A percentile compares a stretch with the other conserved stretches of the same genome.
Evolutionary conservation across 495 filamentous ascomycete species (phyloP).

Genomic region (Lepidopterella palustris): DNA sequence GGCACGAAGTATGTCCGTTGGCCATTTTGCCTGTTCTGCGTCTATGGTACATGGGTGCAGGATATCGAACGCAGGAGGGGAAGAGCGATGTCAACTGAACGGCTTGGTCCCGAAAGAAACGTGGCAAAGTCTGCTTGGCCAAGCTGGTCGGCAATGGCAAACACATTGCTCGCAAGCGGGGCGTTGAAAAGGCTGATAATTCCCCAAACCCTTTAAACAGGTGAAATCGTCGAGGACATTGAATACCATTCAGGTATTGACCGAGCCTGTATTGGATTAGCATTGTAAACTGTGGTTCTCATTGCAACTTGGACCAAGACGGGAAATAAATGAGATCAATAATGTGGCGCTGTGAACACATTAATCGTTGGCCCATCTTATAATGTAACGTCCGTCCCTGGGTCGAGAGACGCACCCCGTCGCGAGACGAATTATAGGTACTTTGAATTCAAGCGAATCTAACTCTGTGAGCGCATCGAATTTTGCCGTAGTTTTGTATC

Average conservation of each 20-base stretch:
- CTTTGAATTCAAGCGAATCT: slow-evolving; percentile 7
- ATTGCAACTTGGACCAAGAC: too few relatives aligned
- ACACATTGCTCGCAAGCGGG: slow-evolving; percentile 5
- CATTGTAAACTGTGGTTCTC: too few relatives aligned
- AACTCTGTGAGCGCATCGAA: slow-evolving; percentile 2
- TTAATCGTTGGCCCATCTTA: too few relatives aligned
- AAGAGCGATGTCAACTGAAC: slow-evolving; percentile 3
- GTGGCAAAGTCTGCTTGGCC: slow-evolving; percentile 6
- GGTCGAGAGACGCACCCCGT: slow-evolving; percentile 7
- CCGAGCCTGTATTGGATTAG: too few relatives aligned
- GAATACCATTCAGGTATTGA: slow-evolving; percentile 3
- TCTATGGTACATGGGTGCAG: slow-evolving; percentile 1
- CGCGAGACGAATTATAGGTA: slow-evolving; percentile 5
- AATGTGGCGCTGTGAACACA: too few relatives aligned
- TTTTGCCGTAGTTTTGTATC: slow-evolving; percentile 4
- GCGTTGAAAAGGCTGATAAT: slow-evolving; percentile 3
- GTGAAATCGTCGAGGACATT: neutral
- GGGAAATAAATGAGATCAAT: too few relatives aligned
- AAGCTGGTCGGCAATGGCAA: slow-evolving; percentile 1
- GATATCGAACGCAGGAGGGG: neutral
- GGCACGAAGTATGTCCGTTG: slow-evolving; percentile 3
- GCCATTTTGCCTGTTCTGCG: neutral
- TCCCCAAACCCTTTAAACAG: neutral
- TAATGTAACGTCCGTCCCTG: too few relatives aligned
- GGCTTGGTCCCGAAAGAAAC: slow-evolving; percentile 5